A percentile compares a stretch with the other conserved stretches of the same genome.
Conservation (phyloP, 345 rosid genomes). For the Raphanus sativus region DNA sequence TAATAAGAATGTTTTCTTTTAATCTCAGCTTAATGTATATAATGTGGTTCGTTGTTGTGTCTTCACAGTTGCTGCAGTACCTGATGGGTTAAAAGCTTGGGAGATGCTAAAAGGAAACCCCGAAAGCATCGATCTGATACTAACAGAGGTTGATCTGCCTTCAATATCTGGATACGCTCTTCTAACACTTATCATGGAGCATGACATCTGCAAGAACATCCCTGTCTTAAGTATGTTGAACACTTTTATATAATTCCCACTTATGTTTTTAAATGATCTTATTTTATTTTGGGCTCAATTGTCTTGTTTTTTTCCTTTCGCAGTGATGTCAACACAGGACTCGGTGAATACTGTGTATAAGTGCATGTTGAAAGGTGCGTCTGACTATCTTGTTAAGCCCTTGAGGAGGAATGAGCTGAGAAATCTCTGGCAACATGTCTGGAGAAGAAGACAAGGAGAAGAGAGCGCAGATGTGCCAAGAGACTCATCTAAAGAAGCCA, state of each 20-base stretch:
- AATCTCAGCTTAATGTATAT: not conserved
- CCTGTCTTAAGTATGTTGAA: slow-evolving; percentile 82
- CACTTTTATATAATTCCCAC: not conserved
- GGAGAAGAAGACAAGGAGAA: slow-evolving; percentile 80
- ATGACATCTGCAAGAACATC: slow-evolving; percentile 79
- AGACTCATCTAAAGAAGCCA: slow-evolving; percentile 48
- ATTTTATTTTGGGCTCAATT: not conserved
- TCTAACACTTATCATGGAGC: slow-evolving; percentile 85
- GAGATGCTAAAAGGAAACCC: slow-evolving; percentile 73
- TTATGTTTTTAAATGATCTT: not conserved
- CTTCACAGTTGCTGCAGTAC: slow-evolving; percentile 63
- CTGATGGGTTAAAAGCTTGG: slow-evolving; percentile 97
- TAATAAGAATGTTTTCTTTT: not conserved
- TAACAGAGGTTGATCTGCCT: slow-evolving; percentile 91
- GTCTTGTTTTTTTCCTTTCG: slow-evolving; percentile 7
- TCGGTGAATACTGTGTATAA: slow-evolving; percentile 84
- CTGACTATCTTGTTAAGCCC: slow-evolving; percentile 94
- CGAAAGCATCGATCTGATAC: slow-evolving; percentile 62
- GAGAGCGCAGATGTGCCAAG: slow-evolving; percentile 42
- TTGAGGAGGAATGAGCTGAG: slow-evolving; percentile 87
- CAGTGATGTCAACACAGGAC: slow-evolving; percentile 97
- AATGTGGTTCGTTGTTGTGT: not conserved
- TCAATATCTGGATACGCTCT: slow-evolving; percentile 86
- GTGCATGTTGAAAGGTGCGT: slow-evolving; percentile 93
- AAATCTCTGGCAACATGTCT: slow-evolving; percentile 96